These are phyloP conservation scores for Ricinus communis DNA, from an alignment of 345 rosid species.

Conservation along the genomic window DNA sequence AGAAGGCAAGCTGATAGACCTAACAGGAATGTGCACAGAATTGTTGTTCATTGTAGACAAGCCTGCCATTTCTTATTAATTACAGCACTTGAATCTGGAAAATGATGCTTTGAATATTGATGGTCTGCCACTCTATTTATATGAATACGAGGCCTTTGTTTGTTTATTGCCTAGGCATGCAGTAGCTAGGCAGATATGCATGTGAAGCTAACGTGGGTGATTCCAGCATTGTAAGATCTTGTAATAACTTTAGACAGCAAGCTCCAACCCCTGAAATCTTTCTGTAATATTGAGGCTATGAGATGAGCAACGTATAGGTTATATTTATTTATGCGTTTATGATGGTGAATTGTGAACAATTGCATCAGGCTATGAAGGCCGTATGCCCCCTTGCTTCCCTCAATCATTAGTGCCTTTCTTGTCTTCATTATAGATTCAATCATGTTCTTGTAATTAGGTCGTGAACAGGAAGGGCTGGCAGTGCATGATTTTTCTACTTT, in stretches of 20 bases:
- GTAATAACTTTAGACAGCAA: conserved; percentile 35
- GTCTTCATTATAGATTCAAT: conserved; percentile 16
- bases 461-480: conserved; percentile 49
- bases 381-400: conserved; percentile 28
- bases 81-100: neutral
- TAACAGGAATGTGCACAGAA: conserved; percentile 29
- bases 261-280: conserved; percentile 8
- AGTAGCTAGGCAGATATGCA: too few relatives aligned
- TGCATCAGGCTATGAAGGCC: neutral
- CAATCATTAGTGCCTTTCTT: conserved; percentile 31
- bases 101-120: conserved; percentile 11
- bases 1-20: conserved; percentile 55
- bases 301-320: conserved; percentile 19
- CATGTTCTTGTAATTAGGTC: conserved; percentile 20
- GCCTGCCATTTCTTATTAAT: conserved; percentile 16
- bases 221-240: conserved; percentile 28
- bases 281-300: conserved; percentile 3
- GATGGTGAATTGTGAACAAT: conserved; percentile 9
- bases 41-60: neutral
- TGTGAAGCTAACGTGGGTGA: conserved; percentile 32
- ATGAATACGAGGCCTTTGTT: neutral
- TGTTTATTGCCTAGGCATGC: neutral
- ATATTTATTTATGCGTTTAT: neutral
- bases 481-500: conserved; percentile 22
- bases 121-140: conserved; percentile 12